Evolutionary conservation across 176 grass and related monocot genomes (phyloP), one percentile per base, ranked within the genome.

Genomic region (Zea luxurians): DNA sequence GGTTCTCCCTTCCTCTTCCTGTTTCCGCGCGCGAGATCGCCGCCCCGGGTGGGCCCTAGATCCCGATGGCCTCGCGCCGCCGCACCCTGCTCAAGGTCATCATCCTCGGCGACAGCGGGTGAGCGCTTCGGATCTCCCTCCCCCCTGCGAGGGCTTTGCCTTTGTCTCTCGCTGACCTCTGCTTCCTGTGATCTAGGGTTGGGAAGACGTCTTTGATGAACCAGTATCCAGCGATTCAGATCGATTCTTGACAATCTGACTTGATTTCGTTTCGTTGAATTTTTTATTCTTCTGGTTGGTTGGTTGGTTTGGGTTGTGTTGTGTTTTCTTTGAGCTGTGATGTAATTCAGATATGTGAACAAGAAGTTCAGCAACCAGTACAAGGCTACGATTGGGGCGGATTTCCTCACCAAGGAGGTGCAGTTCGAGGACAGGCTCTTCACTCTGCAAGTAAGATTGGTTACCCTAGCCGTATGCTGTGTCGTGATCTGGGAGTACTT

Each of bases 61-160:
- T 82, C 88, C 27, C 74, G 64, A 98, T 98, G 96, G 89, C 96
- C 3, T 86, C 89, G 70, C 85, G 89, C 66, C 77, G 96, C 60
- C 86, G 96, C 85, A 95, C 82, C 49, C 89, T 98, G 21, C 96
- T 98, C 78, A 98, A 98, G 73, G 96, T 98, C 83, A 94, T 98
- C 92, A 98, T 98, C 85, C 96, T 98, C 80, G 96, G 96, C 55
- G 96, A 98, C 88, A 98, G 96, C 85, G 96, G 96, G 96, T 98
- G 71, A 90, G 91, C 81, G 4, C 71, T 81, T 76, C 87, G 85
- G 78, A 98, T 92, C 85, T 87, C 81, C 36, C 83, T 43, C 36
- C 49, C 58, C 44, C 61, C 49, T 10, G 27, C 40, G 9, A 61
- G 59, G 35, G 8, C 7, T 16, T 6, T 62, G 5, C 61, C 37